Conservation (phyloP, 164 flowering plant genomes). For the Protea cynaroides region DNA sequence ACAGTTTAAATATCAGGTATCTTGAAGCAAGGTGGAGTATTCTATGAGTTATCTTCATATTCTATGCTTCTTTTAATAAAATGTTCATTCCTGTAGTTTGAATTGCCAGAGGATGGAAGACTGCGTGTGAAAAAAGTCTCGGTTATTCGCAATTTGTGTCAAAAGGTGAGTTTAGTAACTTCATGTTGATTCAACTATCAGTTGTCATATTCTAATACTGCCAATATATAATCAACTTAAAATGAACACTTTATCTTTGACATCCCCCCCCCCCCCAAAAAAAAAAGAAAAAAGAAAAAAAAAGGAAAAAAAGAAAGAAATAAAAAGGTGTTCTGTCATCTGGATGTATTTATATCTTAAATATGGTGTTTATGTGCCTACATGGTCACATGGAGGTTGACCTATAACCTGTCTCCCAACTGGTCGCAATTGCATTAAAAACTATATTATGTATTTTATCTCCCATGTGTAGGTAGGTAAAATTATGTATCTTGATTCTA, state of each 20-base stretch:
- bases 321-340: too few relatives aligned
- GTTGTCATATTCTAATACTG: background rate
- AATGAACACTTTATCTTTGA: background rate
- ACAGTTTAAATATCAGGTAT: slow-evolving; percentile 86
- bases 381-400: too few relatives aligned
- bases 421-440: too few relatives aligned
- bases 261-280: background rate
- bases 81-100: slow-evolving; percentile 53
- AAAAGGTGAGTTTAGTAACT: slow-evolving; percentile 56
- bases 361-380: too few relatives aligned
- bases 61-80: background rate
- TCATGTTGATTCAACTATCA: background rate
- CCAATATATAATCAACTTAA: too few relatives aligned
- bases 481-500: too few relatives aligned
- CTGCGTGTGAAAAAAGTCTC: slow-evolving; percentile 61
- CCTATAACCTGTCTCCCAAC: too few relatives aligned
- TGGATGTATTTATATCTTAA: too few relatives aligned
- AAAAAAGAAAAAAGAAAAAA: too few relatives aligned
- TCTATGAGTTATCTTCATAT: background rate
- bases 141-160: slow-evolving; percentile 84
- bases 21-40: background rate
- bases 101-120: slow-evolving; percentile 71
- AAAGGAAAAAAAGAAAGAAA: too few relatives aligned
- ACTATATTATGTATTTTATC: too few relatives aligned
- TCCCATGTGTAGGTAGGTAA: too few relatives aligned